phyloP scores from a whole-genome alignment of 441 rosid species.

The Croton setiger region DNA sequence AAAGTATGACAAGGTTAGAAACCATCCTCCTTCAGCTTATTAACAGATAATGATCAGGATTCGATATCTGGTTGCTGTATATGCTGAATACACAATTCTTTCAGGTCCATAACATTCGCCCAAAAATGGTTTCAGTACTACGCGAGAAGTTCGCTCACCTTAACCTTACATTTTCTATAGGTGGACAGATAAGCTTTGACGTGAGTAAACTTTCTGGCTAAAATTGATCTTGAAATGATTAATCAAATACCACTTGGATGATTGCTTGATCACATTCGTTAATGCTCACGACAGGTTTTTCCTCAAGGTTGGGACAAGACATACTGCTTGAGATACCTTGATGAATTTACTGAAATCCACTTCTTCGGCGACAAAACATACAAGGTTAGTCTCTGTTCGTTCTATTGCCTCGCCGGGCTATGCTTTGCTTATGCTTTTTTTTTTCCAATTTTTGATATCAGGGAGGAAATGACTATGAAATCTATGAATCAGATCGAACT shows the following conservation, averaged over 20 bases:
- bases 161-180: slow-evolving; percentile 89
- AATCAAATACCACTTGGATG: background rate
- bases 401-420: background rate
- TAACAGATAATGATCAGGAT: slow-evolving; percentile 7
- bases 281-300: slow-evolving; percentile 53
- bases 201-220: slow-evolving; percentile 38
- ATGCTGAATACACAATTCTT: slow-evolving; percentile 23
- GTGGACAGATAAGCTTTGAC: slow-evolving; percentile 98
- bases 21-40: slow-evolving; percentile 4
- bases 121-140: slow-evolving; percentile 75
- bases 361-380: slow-evolving; percentile 99
- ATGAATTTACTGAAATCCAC: slow-evolving; percentile 77
- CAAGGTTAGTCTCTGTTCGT: slow-evolving; percentile 45
- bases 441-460: slow-evolving; percentile 29
- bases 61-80: slow-evolving; percentile 5
- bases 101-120: slow-evolving; percentile 83
- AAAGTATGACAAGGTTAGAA: slow-evolving; percentile 82
- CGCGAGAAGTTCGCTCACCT: slow-evolving; percentile 88
- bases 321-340: slow-evolving; percentile 85
- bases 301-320: slow-evolving; percentile 99
- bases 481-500: slow-evolving; percentile 79
- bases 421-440: slow-evolving; percentile 14
- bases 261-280: slow-evolving; percentile 2
- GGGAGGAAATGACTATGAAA: slow-evolving; percentile 99
- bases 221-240: slow-evolving; percentile 8